Conservation (phyloP, 768 basidiomycete genomes). For the Calocybe indica region DNA sequence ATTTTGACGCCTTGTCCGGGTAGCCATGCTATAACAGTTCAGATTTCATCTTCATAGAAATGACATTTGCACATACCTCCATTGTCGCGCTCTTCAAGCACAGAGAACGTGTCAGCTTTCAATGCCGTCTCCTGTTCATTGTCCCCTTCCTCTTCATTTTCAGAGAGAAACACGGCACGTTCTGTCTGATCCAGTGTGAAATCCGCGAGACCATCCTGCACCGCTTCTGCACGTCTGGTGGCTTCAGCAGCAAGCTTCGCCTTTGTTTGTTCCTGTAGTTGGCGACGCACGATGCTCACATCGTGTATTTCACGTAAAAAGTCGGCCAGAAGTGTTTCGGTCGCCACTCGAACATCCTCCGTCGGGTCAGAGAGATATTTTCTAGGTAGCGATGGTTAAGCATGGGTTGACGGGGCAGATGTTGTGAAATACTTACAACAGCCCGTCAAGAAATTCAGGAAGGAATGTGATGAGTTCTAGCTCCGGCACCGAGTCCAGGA, state of each 20-base stretch:
- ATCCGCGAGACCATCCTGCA: conserved; percentile 52
- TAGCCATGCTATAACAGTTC: conserved; percentile 58
- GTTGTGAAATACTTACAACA: conserved; percentile 59
- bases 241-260: conserved; percentile 37
- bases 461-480: conserved; percentile 92
- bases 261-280: conserved; percentile 49
- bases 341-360: conserved; percentile 87
- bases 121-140: conserved; percentile 33
- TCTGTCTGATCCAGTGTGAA: conserved; percentile 54
- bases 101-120: conserved; percentile 40
- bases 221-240: conserved; percentile 31
- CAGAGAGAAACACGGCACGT: conserved; percentile 49
- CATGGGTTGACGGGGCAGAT: conserved; percentile 4
- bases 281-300: conserved; percentile 69
- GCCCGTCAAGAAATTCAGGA: conserved; percentile 90
- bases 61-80: conserved; percentile 44
- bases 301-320: conserved; percentile 89
- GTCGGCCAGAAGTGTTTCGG: conserved; percentile 83
- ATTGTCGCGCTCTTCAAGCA: conserved; percentile 51
- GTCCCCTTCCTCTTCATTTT: conserved; percentile 38
- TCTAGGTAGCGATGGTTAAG: conserved; percentile 30
- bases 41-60: conserved; percentile 5
- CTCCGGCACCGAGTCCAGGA: conserved; percentile 94
- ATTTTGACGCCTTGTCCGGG: conserved; percentile 93
- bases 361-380: conserved; percentile 95